Percentiles rank a stretch among this genome's conserved stretches.
Evolutionary conservation across 495 filamentous ascomycete genomes (phyloP).

Genomic region (Aspergillus homomorphus): DNA sequence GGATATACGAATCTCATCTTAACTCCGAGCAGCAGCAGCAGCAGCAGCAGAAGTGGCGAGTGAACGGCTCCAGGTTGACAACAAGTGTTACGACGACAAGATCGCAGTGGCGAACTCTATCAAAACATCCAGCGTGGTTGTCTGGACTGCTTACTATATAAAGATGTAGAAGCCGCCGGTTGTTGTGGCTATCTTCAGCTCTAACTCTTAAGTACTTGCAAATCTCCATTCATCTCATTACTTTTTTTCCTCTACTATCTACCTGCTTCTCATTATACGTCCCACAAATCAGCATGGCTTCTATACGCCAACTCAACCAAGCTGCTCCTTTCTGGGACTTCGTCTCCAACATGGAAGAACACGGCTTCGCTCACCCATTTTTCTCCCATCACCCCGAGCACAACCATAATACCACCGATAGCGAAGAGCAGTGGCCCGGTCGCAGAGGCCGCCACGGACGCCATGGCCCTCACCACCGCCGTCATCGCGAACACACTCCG

Average conservation of each 20-base stretch:
- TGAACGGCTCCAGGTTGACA: background rate
- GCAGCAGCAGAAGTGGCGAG: no score
- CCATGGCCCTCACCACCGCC: background rate
- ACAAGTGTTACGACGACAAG: background rate
- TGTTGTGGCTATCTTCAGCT: background rate
- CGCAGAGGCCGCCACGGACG: background rate
- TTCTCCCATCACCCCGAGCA: background rate
- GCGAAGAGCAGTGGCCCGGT: background rate
- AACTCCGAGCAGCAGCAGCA: background rate
- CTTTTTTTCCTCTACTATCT: background rate
- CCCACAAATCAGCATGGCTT: background rate
- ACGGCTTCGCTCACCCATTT: background rate
- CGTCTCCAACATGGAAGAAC: background rate
- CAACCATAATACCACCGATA: background rate
- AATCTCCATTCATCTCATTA: background rate
- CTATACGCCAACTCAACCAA: conserved; percentile 6
- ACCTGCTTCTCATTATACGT: background rate
- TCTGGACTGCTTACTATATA: background rate
- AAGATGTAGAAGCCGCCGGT: background rate
- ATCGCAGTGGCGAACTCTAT: background rate
- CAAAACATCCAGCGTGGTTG: background rate
- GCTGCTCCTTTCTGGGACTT: conserved; percentile 2
- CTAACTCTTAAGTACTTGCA: no score
- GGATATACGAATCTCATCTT: background rate
- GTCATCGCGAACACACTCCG: background rate